Conservation (phyloP, 441 rosid genomes). For the Capsella rubella region DNA sequence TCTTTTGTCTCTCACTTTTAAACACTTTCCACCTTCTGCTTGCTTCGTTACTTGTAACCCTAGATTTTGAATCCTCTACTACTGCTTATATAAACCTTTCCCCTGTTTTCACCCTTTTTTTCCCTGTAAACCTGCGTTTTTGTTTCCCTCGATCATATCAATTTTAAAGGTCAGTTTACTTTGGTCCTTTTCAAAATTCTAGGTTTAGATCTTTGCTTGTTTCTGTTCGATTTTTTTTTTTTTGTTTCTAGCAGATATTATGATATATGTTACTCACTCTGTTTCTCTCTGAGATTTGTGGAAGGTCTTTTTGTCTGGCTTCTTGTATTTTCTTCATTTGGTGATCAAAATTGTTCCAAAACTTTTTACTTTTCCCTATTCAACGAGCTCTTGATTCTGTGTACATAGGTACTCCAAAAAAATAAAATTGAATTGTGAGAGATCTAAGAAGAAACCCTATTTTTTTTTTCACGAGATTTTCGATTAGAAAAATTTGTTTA, state of each 20-base stretch:
- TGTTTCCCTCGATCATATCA: conserved; percentile 11
- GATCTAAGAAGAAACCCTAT: background rate
- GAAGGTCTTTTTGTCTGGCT: background rate
- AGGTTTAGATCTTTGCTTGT: background rate
- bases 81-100: conserved; percentile 21
- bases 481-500: background rate
- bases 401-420: background rate
- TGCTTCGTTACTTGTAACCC: conserved; percentile 37
- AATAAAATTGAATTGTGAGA: background rate
- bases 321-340: background rate
- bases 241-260: background rate
- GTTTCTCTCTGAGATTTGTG: conserved; percentile 19
- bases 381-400: background rate
- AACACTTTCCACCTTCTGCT: conserved; percentile 21
- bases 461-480: background rate
- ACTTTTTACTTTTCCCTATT: background rate
- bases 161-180: background rate
- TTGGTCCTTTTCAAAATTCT: background rate
- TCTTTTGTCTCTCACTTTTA: conserved; percentile 28
- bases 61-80: background rate
- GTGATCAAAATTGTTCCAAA: conserved; percentile 16
- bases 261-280: background rate
- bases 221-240: conserved; percentile 6
- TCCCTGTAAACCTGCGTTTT: conserved; percentile 2
- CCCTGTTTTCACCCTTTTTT: conserved; percentile 5